Percentiles rank a stretch among this genome's conserved stretches.
phyloP scores from a whole-genome alignment of 441 rosid genomes.

The Erodium texanum region DNA sequence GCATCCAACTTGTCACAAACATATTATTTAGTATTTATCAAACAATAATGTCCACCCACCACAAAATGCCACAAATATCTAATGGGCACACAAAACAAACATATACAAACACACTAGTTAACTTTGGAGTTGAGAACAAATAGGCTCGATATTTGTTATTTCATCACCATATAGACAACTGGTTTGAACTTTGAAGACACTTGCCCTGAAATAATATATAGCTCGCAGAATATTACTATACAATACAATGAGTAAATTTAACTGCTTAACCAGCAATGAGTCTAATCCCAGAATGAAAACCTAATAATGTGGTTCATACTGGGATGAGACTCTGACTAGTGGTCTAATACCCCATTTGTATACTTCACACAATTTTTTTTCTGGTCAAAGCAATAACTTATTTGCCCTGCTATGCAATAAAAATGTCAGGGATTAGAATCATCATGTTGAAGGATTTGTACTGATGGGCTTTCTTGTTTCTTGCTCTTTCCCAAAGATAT shows the following conservation, averaged over 20 bases:
- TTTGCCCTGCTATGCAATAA: background rate
- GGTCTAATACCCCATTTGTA: constrained; percentile 2
- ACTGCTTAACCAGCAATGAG: background rate
- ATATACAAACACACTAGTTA: background rate
- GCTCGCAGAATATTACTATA: background rate
- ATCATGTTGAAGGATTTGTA: constrained; percentile 9
- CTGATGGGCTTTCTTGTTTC: constrained; percentile 19
- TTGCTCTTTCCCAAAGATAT: constrained; percentile 38
- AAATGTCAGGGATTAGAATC: constrained; percentile 14
- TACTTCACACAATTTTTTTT: constrained; percentile 12
- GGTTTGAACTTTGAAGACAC: background rate
- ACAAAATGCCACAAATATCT: background rate
- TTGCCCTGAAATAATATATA: constrained; percentile 1
- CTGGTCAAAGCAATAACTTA: constrained; percentile 14
- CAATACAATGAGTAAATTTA: background rate
- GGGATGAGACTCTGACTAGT: background rate
- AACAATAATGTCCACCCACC: background rate
- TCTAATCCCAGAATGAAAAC: constrained; percentile 6
- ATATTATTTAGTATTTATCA: background rate
- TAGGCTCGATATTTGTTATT: background rate
- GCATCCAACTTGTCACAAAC: constrained; percentile 5
- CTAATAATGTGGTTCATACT: background rate
- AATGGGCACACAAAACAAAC: background rate
- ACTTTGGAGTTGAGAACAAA: background rate
- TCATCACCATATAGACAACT: background rate